Percentiles rank a stretch among this genome's conserved stretches.
phyloP scores from a whole-genome alignment of 306 rosid species.

The Cucumis melo region DNA sequence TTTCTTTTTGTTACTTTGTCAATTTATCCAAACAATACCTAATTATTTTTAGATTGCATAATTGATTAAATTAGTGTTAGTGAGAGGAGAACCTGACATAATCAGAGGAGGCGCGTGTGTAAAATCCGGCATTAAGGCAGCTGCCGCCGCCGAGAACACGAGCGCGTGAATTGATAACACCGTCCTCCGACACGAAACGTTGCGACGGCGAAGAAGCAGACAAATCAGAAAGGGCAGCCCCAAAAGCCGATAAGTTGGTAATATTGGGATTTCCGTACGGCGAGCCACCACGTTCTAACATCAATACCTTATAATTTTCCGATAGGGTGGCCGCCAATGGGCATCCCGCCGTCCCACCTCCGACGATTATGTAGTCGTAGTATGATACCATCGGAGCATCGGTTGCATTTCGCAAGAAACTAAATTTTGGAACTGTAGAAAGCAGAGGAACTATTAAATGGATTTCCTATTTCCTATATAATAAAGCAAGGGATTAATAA shows the following conservation, averaged over 20 bases:
- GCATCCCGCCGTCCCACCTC: constrained; percentile 81
- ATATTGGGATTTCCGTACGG: constrained; percentile 70
- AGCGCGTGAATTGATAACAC: constrained; percentile 61
- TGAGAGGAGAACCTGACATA: constrained; percentile 15
- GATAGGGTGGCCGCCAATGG: constrained; percentile 75
- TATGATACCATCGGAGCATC: constrained; percentile 29
- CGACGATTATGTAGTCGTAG: constrained; percentile 67
- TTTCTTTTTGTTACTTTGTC: too few species aligned
- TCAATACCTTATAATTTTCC: constrained; percentile 48
- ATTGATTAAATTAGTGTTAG: neutral
- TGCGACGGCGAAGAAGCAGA: constrained; percentile 65
- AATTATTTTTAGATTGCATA: too few species aligned
- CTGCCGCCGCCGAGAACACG: constrained; percentile 71
- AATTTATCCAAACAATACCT: too few species aligned
- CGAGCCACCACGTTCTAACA: constrained; percentile 66
- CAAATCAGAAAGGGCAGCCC: constrained; percentile 41
- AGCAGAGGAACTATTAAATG: neutral
- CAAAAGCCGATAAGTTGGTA: constrained; percentile 40
- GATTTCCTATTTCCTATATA: too few species aligned
- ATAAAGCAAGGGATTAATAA: too few species aligned
- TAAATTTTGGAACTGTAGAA: constrained; percentile 29
- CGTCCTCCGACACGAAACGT: constrained; percentile 68
- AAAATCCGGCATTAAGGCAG: constrained; percentile 70
- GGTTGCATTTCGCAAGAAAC: constrained; percentile 42
- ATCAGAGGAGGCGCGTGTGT: constrained; percentile 42